Percentiles rank a stretch among this genome's conserved stretches.
Conservation (phyloP, 331 rosid genomes). For the Acacia pycnantha region DNA sequence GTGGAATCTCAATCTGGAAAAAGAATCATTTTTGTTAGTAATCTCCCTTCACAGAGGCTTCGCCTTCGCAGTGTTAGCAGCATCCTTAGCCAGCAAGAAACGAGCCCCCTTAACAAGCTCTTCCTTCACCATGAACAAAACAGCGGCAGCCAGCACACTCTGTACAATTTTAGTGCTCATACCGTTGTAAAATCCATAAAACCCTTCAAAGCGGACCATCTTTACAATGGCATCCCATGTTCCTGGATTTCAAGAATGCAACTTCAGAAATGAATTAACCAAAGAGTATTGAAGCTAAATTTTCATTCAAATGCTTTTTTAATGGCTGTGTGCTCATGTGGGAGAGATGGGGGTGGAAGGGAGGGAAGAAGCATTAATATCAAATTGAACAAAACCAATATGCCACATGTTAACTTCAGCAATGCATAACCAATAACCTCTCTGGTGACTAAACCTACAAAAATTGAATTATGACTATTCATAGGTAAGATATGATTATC, state of each 20-base stretch:
- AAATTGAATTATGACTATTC: neutral
- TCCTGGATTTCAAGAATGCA: slow-evolving; percentile 56
- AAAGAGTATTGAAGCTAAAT: neutral
- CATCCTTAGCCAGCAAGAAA: slow-evolving; percentile 55
- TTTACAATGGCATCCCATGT: slow-evolving; percentile 80
- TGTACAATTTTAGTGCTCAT: slow-evolving; percentile 90
- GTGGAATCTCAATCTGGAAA: slow-evolving; percentile 22
- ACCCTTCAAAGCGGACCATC: slow-evolving; percentile 87
- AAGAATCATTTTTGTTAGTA: slow-evolving; percentile 20
- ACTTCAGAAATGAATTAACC: slow-evolving; percentile 17
- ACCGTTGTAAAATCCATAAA: slow-evolving; percentile 86
- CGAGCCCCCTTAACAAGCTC: slow-evolving; percentile 74
- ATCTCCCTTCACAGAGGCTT: slow-evolving; percentile 41
- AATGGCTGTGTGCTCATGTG: neutral
- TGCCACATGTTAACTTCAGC: neutral
- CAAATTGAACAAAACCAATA: slow-evolving; percentile 2
- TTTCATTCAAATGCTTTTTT: neutral
- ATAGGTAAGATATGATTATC: slow-evolving; percentile 9
- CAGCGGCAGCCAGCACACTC: slow-evolving; percentile 94
- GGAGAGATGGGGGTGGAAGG: neutral
- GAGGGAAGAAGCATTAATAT: neutral
- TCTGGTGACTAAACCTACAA: neutral
- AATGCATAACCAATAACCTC: neutral
- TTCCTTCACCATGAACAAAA: slow-evolving; percentile 92
- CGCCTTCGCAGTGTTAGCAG: slow-evolving; percentile 42